These are phyloP conservation scores for Castanea mollissima DNA, from an alignment of 306 rosid species.

Conservation along the genomic window DNA sequence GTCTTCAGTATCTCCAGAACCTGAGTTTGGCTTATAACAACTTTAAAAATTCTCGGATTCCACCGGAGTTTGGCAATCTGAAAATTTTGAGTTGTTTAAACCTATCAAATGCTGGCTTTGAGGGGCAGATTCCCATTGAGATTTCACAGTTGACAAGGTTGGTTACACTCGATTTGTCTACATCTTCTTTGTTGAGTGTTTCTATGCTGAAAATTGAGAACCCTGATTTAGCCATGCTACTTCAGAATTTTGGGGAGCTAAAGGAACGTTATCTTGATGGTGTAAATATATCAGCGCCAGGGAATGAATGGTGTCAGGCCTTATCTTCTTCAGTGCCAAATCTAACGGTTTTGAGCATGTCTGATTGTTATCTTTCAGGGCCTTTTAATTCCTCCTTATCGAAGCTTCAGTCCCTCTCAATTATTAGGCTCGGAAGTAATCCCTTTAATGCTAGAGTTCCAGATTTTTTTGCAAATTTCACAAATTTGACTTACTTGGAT, in stretches of 20 bases:
- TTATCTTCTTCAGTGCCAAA: not conserved
- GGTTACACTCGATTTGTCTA: constrained; percentile 38
- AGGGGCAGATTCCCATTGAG: constrained; percentile 33
- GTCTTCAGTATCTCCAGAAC: constrained; percentile 23
- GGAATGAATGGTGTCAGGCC: not conserved
- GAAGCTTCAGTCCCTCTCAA: not conserved
- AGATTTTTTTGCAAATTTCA: not conserved
- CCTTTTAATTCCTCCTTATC: not conserved
- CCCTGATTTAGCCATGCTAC: not conserved
- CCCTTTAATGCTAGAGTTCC: not conserved
- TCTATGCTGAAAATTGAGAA: constrained; percentile 24
- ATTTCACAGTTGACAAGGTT: constrained; percentile 41
- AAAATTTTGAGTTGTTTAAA: constrained; percentile 20
- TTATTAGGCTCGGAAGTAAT: not conserved
- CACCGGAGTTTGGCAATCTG: constrained; percentile 26
- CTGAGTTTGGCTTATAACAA: constrained; percentile 30
- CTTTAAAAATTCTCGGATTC: constrained; percentile 16
- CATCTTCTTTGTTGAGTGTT: not conserved
- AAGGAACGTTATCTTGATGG: not conserved
- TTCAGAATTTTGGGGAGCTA: not conserved
- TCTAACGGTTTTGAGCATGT: constrained; percentile 3
- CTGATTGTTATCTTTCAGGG: not conserved
- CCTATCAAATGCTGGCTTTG: constrained; percentile 36
- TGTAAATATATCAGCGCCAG: not conserved
- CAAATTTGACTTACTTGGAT: not conserved